Evolutionary conservation across 1,284 basidiomycete genomes (phyloP).

Genomic region (Naganishia sp.): DNA sequence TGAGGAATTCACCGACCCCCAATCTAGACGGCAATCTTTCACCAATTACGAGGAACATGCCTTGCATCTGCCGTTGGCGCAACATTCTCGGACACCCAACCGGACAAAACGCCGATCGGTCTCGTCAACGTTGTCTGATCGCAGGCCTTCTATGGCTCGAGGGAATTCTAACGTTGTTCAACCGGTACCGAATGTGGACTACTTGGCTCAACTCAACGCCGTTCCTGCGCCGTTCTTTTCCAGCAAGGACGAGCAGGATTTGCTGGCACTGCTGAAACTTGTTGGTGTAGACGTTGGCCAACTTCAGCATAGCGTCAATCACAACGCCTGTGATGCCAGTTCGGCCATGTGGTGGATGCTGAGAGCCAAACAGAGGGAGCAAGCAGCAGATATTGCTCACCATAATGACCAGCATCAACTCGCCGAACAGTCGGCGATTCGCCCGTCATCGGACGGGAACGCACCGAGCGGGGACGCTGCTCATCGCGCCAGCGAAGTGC

Average conservation of each 20-base stretch:
- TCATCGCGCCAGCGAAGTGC: too few species aligned
- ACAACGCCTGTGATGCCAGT: conserved; percentile 87
- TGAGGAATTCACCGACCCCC: conserved; percentile 1
- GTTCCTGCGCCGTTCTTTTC: conserved; percentile 80
- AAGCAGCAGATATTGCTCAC: conserved; percentile 38
- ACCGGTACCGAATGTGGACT: conserved; percentile 57
- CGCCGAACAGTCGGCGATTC: neutral
- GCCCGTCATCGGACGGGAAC: neutral
- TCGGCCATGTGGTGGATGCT: conserved; percentile 98
- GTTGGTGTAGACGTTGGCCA: conserved; percentile 93
- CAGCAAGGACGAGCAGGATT: conserved; percentile 73
- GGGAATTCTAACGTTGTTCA: conserved; percentile 40
- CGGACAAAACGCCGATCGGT: conserved; percentile 92
- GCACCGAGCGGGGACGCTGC: too few species aligned
- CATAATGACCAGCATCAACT: too few species aligned
- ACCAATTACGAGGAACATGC: conserved; percentile 43
- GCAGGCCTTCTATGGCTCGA: conserved; percentile 48
- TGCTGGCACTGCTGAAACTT: conserved; percentile 72
- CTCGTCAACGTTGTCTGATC: conserved; percentile 67
- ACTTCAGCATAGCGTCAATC: conserved; percentile 86
- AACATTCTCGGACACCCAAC: conserved; percentile 76
- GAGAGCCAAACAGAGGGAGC: conserved; percentile 64
- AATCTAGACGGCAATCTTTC: conserved; percentile 31
- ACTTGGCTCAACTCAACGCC: conserved; percentile 68
- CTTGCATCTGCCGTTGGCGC: conserved; percentile 48